Percentiles rank a stretch among this genome's conserved stretches.
phyloP scores from a whole-genome alignment of 306 rosid species.

The Dalbergia cochinchinensis region DNA sequence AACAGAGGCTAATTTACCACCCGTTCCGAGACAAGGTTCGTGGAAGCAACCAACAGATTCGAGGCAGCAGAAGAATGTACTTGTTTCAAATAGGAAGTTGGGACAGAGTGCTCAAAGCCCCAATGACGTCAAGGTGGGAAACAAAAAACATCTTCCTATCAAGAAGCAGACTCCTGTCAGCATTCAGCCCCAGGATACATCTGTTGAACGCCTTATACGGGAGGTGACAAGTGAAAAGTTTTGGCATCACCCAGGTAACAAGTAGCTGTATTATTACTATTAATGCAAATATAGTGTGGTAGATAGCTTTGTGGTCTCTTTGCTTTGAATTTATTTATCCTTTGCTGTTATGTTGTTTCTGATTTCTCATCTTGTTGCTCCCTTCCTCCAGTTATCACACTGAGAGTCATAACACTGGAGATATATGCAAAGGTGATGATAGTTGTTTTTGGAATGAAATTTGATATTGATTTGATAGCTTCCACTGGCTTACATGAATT shows the following conservation, averaged over 20 bases:
- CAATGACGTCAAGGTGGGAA: conserved; percentile 69
- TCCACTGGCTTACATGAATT: conserved; percentile 64
- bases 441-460: conserved; percentile 72
- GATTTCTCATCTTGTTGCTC: conserved; percentile 66
- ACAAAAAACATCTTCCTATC: conserved; percentile 73
- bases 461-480: conserved; percentile 56
- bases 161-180: conserved; percentile 77
- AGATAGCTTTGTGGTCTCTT: conserved; percentile 24
- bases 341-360: conserved; percentile 48
- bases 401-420: conserved; percentile 76
- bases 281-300: conserved; percentile 23
- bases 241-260: conserved; percentile 97
- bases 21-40: conserved; percentile 86
- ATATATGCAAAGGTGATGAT: conserved; percentile 76
- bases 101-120: conserved; percentile 63
- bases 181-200: conserved; percentile 77
- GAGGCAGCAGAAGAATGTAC: conserved; percentile 73
- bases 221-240: conserved; percentile 97
- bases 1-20: conserved; percentile 68
- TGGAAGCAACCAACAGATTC: conserved; percentile 84
- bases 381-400: conserved; percentile 75
- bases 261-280: conserved; percentile 21
- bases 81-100: conserved; percentile 70
- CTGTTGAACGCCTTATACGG: conserved; percentile 96
- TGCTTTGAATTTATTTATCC: conserved; percentile 35